Evolutionary conservation across 208 protist genomes (phyloP), one percentile per base, ranked within the genome.

Genomic region (Polymyxa betae): DNA sequence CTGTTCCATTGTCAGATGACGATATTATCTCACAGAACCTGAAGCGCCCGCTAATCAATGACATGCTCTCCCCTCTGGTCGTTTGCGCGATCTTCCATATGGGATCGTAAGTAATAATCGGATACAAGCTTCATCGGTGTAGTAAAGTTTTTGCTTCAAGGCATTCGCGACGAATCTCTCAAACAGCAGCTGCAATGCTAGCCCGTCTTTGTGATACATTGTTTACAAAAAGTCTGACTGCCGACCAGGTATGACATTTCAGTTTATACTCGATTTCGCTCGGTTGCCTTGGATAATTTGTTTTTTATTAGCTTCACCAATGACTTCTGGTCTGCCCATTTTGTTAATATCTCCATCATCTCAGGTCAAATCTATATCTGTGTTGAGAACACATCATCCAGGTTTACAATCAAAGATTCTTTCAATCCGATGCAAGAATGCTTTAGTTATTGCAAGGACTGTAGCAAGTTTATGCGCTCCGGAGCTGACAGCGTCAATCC

Each of bases 351-450:
- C n/a, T n/a, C n/a, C 20, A 16, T 66, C 54, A 32, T 66, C 29
- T 16, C 72, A 82, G 72, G 40, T n/a, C 5, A 82, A 82, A 43
- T 35, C 72, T 5, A 20, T 82, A 12, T 5, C 72, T 45, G 40
- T 82, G 16, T n/a, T 82, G 35, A 35, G n/a, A 45, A 82, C 16
- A 5, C 72, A 82, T 35, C 72, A 82, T 82, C 72, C 72, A 45
- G 72, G 40, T 5, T 35, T 82, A 5, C 72, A 82, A 82, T 38
- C 16, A 5, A 5, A 82, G n/a, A 82, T 82, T 20, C 35, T 35
- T 43, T 82, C 72, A 20, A 82, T 82, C 40, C 72, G 72, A 45
- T 82, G 72, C 72, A 82, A 82, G n/a, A 82, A 82, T 43, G 72
- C 72, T 45, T 45, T 82, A n/a, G 16, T 82, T n/a, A 82, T 82